Base-by-base conservation (phyloP, 75 land plant genomes). In the Isoetes taiwanensis region DNA sequence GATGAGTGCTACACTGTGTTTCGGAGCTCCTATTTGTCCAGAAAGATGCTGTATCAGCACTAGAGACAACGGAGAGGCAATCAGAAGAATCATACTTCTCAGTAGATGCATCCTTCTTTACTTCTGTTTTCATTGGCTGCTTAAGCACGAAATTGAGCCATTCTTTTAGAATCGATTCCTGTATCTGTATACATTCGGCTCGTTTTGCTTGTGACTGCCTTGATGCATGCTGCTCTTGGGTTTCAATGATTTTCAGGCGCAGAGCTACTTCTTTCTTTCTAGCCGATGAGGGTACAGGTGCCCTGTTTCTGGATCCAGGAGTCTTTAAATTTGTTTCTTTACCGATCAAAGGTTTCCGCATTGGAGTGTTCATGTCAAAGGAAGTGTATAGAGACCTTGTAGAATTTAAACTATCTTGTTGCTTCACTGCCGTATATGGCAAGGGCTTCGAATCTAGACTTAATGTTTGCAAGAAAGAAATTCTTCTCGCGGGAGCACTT, bases 81-180 rank as follows among this genome's bases (percentile, higher is more conserved):
- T 26, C 54, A 26, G 32, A 27, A 8, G 9, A 61, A 25, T 32
- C 63, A 17, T 38, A 6, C 3, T 34, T 32, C 57, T 32, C 57
- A 6, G 34, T 32, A 27, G n/a, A 19, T 6, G 20, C 2, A 31
- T 56, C 57, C 31, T 1, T 14, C 34, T 34, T 3, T 1, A 6
- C 30, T 16, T 31, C 60, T 20, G 32, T 1, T 39, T 38, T 42
- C 67, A 65, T 58, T 14, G 87, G 87, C 52, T 78, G 67, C 40
- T 66, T 38, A 42, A 80, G 66, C 35, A 83, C 53, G 41, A 73
- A 67, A 67, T 88, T 83, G 20, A 88, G 57, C 87, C 87, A 88
- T 3, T 70, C 82, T 24, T 70, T 29, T 35, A 78, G 61, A 11
- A 84, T 75, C 25, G 64, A 69, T 19, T 78, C 66, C 16, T 80